A percentile compares a stretch with the other conserved stretches of the same genome.
Conservation (phyloP, 495 filamentous ascomycete species). For the Hypoxylon rickii region DNA sequence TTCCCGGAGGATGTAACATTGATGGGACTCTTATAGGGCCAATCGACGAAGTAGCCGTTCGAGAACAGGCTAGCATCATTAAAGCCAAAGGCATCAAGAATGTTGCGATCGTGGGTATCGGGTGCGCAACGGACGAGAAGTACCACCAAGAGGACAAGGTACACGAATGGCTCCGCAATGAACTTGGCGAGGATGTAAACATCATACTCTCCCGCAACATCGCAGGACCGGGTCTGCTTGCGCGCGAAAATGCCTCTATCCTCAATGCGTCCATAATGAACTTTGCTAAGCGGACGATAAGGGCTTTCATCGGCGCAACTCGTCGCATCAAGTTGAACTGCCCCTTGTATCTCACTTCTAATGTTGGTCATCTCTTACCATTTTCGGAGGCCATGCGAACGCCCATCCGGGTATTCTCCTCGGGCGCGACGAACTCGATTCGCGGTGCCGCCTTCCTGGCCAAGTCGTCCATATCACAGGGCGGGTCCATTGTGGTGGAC, state of each 20-base stretch:
- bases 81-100: constrained; percentile 40
- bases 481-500: constrained; percentile 51
- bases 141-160: constrained; percentile 45
- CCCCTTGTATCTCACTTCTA: constrained; percentile 53
- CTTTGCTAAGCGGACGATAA: constrained; percentile 49
- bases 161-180: constrained; percentile 7
- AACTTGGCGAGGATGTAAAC: constrained; percentile 14
- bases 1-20: constrained; percentile 50
- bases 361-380: constrained; percentile 51
- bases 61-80: constrained; percentile 39
- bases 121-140: constrained; percentile 43
- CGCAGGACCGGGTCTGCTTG: constrained; percentile 50
- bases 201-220: constrained; percentile 48
- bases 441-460: constrained; percentile 50
- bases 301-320: constrained; percentile 47
- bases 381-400: constrained; percentile 42
- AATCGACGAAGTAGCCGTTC: constrained; percentile 38
- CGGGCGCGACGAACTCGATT: constrained; percentile 56
- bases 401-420: constrained; percentile 54
- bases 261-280: constrained; percentile 51
- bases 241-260: constrained; percentile 54
- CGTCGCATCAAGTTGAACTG: constrained; percentile 38
- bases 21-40: constrained; percentile 43
- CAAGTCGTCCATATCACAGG: constrained; percentile 24
- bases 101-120: constrained; percentile 47